Conservation (phyloP, 805 yeast genomes). For the Saccharomycopsis sp. region DNA sequence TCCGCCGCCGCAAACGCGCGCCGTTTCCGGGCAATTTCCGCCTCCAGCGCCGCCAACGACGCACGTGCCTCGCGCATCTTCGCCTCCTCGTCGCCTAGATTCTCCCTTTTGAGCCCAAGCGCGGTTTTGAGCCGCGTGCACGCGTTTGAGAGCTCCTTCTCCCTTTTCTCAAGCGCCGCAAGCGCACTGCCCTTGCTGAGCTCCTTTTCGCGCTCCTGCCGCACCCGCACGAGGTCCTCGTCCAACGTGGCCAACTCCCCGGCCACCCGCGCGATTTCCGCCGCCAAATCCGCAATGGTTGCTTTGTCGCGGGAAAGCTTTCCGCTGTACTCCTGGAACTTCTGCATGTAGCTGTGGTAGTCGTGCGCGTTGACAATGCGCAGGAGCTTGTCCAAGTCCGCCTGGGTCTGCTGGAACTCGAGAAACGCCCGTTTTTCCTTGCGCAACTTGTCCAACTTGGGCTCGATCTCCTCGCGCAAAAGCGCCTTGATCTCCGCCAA, state of each 20-base stretch:
- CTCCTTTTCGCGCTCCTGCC: conserved; percentile 48
- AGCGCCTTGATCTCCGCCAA: conserved; percentile 68
- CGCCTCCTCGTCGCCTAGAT: conserved; percentile 44
- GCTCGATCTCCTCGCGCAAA: conserved; percentile 83
- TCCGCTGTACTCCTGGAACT: conserved; percentile 38
- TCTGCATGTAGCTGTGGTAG: conserved; percentile 39
- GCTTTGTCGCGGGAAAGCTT: conserved; percentile 36
- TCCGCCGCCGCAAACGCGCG: conserved; percentile 37
- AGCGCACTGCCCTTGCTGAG: conserved; percentile 52
- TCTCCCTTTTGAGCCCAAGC: conserved; percentile 50
- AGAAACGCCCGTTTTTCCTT: conserved; percentile 75
- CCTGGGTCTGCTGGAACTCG: conserved; percentile 80
- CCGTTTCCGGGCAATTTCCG: conserved; percentile 31
- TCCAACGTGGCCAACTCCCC: conserved; percentile 53
- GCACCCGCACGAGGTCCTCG: conserved; percentile 52
- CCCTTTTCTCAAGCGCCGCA: conserved; percentile 51
- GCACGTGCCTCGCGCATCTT: conserved; percentile 31
- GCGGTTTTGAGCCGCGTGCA: conserved; percentile 64
- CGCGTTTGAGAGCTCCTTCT: conserved; percentile 51
- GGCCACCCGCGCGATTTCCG: conserved; percentile 39
- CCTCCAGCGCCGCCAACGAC: conserved; percentile 31
- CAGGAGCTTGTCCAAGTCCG: conserved; percentile 68
- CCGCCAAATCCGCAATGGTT: conserved; percentile 35
- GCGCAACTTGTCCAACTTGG: conserved; percentile 75
- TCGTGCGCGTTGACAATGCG: conserved; percentile 75